These are phyloP conservation scores for Ceratocystiopsis brevicomis DNA, from an alignment of 2,329 filamentous ascomycete genomes.

Conservation along the genomic window DNA sequence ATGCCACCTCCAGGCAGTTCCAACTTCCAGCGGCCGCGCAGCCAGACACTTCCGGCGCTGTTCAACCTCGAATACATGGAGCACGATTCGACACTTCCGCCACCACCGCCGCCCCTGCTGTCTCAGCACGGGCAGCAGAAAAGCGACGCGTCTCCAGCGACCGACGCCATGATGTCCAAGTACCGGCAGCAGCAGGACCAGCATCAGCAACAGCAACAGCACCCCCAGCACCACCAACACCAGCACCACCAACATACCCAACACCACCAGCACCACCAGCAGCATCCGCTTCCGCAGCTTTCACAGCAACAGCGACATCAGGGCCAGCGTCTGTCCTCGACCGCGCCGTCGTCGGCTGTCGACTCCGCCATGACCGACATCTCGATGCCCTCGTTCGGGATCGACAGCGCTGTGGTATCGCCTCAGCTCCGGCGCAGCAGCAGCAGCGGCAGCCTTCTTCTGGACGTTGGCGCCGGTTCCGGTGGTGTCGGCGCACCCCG, in stretches of 20 bases:
- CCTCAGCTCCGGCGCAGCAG: constrained; percentile 30
- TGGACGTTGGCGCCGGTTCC: not conserved
- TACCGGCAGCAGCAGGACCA: constrained; percentile 38
- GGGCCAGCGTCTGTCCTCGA: constrained; percentile 22
- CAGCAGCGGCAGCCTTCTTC: constrained; percentile 27
- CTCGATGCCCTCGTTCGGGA: constrained; percentile 21
- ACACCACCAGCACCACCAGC: no score
- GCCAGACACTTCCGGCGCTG: constrained; percentile 67
- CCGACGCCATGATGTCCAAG: constrained; percentile 24
- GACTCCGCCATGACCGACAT: constrained; percentile 32
- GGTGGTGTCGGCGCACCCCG: constrained; percentile 9
- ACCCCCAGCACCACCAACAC: not conserved
- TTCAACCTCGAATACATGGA: constrained; percentile 37
- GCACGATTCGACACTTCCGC: constrained; percentile 12
- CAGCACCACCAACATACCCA: no score
- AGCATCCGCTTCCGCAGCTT: no score
- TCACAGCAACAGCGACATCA: not conserved
- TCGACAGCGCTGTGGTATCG: constrained; percentile 20
- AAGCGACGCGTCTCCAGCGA: constrained; percentile 17
- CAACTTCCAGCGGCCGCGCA: constrained; percentile 57
- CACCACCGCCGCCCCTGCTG: no score
- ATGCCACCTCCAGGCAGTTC: constrained; percentile 18
- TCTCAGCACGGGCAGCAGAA: constrained; percentile 11
- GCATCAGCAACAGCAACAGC: constrained; percentile 21
- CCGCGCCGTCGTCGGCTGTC: constrained; percentile 31